Evolutionary conservation across 306 rosid genomes (phyloP).

Genomic region (Neltuma alba): DNA sequence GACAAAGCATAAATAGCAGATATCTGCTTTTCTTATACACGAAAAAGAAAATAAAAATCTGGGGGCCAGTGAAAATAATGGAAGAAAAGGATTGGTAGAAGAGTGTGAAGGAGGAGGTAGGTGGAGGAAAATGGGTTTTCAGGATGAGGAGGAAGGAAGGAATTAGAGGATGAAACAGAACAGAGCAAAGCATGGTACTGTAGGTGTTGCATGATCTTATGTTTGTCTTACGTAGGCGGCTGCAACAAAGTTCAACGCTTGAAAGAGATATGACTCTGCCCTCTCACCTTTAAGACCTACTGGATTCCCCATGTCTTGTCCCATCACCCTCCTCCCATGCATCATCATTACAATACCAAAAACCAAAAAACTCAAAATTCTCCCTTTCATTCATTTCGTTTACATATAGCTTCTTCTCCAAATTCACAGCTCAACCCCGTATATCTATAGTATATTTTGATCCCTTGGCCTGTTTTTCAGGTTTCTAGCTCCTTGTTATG

Average conservation of each 20-base stretch:
- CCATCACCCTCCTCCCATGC: slow-evolving; percentile 41
- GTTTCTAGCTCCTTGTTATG: background rate
- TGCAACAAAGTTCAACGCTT: slow-evolving; percentile 7
- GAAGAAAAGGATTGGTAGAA: too few relatives aligned
- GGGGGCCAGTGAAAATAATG: too few relatives aligned
- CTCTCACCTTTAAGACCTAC: background rate
- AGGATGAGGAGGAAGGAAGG: background rate
- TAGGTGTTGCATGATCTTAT: slow-evolving; percentile 32
- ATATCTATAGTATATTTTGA: background rate
- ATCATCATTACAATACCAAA: background rate
- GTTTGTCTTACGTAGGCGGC: slow-evolving; percentile 54
- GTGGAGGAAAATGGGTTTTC: background rate
- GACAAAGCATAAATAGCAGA: too few relatives aligned
- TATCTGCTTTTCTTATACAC: too few relatives aligned
- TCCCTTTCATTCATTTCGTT: background rate
- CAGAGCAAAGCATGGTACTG: background rate
- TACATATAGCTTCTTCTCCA: background rate
- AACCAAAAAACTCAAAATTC: background rate
- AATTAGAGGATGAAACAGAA: background rate
- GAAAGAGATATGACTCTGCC: slow-evolving; percentile 20
- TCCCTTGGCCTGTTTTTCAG: background rate
- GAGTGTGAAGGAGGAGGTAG: too few relatives aligned
- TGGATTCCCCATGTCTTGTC: slow-evolving; percentile 56
- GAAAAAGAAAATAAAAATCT: too few relatives aligned
- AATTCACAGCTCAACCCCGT: background rate